phyloP scores from a whole-genome alignment of 352 stramenopile genomes.

The Phytophthora tentaculata region DNA sequence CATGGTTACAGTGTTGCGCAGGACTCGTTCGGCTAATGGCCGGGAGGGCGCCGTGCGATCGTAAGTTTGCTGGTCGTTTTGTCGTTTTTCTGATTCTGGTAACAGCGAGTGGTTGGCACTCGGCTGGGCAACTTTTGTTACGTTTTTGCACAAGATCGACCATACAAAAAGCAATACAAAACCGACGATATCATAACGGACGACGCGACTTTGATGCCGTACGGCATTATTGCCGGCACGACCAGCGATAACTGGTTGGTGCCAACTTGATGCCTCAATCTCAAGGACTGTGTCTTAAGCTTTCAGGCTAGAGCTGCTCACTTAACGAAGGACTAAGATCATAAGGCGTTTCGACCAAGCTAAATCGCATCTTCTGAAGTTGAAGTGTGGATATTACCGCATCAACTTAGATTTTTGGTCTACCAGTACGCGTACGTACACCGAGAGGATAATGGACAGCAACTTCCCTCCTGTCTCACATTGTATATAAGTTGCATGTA shows the following conservation, averaged over 20 bases:
- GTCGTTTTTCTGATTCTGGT: slow-evolving; percentile 34
- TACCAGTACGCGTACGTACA: too few relatives aligned
- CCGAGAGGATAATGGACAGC: too few relatives aligned
- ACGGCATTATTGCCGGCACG: neutral
- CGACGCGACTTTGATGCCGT: neutral
- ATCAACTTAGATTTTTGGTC: neutral
- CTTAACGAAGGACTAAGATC: too few relatives aligned
- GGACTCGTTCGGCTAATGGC: slow-evolving; percentile 24
- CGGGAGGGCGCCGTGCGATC: slow-evolving; percentile 27
- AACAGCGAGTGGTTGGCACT: slow-evolving; percentile 31
- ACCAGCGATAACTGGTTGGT: slow-evolving; percentile 8
- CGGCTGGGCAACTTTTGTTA: neutral
- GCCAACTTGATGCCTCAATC: slow-evolving; percentile 1
- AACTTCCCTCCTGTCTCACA: too few relatives aligned
- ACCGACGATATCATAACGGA: slow-evolving; percentile 15
- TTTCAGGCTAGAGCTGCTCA: too few relatives aligned
- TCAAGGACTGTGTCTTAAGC: neutral
- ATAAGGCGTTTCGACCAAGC: slow-evolving; percentile 3
- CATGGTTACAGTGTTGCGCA: slow-evolving; percentile 30
- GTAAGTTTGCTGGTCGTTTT: slow-evolving; percentile 21
- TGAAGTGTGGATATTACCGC: slow-evolving; percentile 9
- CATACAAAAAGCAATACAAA: slow-evolving; percentile 24
- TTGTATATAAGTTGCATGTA: too few relatives aligned
- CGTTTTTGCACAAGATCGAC: slow-evolving; percentile 8
- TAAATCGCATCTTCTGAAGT: slow-evolving; percentile 17